A percentile compares a stretch with the other conserved stretches of the same genome.
These are phyloP conservation scores for Thymus mandschuricus DNA, from an alignment of 257 asterid species.

Conservation along the genomic window DNA sequence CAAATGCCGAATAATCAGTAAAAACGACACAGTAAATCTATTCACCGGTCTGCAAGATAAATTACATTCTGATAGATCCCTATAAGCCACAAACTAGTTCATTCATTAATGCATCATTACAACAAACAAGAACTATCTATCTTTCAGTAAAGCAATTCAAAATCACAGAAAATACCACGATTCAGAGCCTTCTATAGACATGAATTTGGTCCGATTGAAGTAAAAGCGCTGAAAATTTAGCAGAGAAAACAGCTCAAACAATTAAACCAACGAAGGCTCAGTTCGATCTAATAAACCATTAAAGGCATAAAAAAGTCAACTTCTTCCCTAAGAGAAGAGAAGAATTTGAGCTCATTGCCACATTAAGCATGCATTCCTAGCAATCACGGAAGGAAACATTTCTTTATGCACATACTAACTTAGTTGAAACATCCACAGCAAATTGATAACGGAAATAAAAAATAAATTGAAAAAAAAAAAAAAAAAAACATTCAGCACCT, in stretches of 20 bases:
- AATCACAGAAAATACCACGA: not conserved
- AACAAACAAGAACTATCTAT: not conserved
- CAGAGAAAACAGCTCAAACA: not conserved
- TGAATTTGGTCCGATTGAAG: conserved; percentile 5
- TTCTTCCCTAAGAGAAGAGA: conserved; percentile 4
- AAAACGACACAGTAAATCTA: conserved; percentile 34
- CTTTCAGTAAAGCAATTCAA: conserved; percentile 13
- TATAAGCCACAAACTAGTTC: not conserved
- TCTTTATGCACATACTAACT: not conserved
- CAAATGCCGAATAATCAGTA: not conserved
- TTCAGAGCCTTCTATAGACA: conserved; percentile 1
- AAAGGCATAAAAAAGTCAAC: conserved; percentile 29
- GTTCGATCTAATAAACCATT: conserved; percentile 20
- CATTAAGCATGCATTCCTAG: conserved; percentile 8
- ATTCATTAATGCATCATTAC: not conserved
- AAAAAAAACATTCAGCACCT: conserved; percentile 41
- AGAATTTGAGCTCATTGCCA: conserved; percentile 3
- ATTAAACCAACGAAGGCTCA: conserved; percentile 7
- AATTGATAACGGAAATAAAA: not conserved
- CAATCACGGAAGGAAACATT: not conserved
- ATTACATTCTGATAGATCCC: not conserved
- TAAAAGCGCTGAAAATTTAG: not conserved
- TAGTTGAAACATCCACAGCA: conserved; percentile 15
- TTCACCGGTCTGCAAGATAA: conserved; percentile 22
- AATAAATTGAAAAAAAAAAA: not conserved